phyloP scores from a whole-genome alignment of 768 basidiomycete genomes.

The Pulveroboletus sp. region DNA sequence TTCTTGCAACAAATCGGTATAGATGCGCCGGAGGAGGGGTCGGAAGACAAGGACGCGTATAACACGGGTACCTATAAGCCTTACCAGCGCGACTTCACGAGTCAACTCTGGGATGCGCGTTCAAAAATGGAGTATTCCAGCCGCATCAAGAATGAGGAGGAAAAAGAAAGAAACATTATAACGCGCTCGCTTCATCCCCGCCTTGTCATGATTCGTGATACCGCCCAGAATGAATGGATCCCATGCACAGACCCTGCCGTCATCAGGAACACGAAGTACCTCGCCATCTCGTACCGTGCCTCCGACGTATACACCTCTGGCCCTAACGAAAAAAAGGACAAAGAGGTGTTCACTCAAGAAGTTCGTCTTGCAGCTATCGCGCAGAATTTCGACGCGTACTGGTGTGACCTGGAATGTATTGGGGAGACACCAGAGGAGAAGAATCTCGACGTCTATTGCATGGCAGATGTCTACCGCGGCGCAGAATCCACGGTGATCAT shows the following conservation, averaged over 20 bases:
- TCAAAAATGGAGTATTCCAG: no score
- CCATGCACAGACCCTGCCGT: not conserved
- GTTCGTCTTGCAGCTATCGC: conserved; percentile 1
- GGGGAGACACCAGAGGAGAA: not conserved
- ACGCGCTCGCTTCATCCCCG: conserved; percentile 15
- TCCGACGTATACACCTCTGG: conserved; percentile 1
- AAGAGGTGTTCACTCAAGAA: conserved; percentile 3
- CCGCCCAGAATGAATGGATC: conserved; percentile 2
- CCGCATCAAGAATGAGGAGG: no score
- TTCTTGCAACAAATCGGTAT: no score
- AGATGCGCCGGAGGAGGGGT: not conserved
- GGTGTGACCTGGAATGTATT: conserved; percentile 18
- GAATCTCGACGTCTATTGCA: not conserved
- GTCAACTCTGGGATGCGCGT: no score
- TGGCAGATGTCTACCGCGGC: not conserved
- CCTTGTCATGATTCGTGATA: conserved; percentile 2
- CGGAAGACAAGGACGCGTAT: no score
- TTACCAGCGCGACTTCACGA: no score
- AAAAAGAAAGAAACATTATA: not conserved
- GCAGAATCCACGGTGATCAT: not conserved
- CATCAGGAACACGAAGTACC: conserved; percentile 7
- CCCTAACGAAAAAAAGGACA: not conserved
- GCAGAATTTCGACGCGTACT: conserved; percentile 11
- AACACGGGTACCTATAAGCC: no score
- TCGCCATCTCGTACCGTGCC: conserved; percentile 18